Evolutionary conservation across 1,284 basidiomycete genomes (phyloP).

Genomic region (Naganishia cerealis): DNA sequence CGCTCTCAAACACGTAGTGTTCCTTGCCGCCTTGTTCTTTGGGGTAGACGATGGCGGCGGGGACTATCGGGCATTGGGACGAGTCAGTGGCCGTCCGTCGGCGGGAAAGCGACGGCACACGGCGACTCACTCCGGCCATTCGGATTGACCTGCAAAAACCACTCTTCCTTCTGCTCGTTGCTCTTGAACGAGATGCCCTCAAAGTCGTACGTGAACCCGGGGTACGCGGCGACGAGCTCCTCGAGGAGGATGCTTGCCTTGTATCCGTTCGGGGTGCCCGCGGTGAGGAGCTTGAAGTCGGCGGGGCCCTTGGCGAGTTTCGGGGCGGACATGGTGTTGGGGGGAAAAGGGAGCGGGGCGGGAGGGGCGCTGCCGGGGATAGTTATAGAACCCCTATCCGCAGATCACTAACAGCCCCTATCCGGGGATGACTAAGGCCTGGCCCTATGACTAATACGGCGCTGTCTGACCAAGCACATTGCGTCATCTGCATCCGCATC

Average conservation of each 20-base stretch:
- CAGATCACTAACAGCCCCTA: too few relatives aligned
- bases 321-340: slow-evolving; percentile 12
- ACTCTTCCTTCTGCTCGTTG: slow-evolving; percentile 62
- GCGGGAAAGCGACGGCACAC: too few relatives aligned
- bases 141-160: slow-evolving; percentile 66
- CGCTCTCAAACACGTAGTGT: slow-evolving; percentile 68
- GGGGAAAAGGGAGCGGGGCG: too few relatives aligned
- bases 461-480: too few relatives aligned
- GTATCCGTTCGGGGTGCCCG: slow-evolving; percentile 56
- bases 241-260: slow-evolving; percentile 66
- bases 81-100: too few relatives aligned
- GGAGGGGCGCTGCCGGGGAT: too few relatives aligned
- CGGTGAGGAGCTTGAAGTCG: slow-evolving; percentile 9
- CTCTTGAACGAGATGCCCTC: slow-evolving; percentile 59
- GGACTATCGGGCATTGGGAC: slow-evolving; percentile 46
- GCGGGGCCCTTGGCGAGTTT: slow-evolving; percentile 17
- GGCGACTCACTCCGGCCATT: slow-evolving; percentile 59
- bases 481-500: too few relatives aligned
- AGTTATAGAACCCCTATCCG: too few relatives aligned
- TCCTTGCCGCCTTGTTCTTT: slow-evolving; percentile 60
- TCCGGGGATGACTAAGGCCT: too few relatives aligned
- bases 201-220: slow-evolving; percentile 63
- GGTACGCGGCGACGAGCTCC: slow-evolving; percentile 66
- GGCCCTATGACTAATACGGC: too few relatives aligned
- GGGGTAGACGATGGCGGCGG: slow-evolving; percentile 55